These are phyloP conservation scores for Cyclotella baltica DNA, from an alignment of 108 stramenopile genomes.

Conservation along the genomic window DNA sequence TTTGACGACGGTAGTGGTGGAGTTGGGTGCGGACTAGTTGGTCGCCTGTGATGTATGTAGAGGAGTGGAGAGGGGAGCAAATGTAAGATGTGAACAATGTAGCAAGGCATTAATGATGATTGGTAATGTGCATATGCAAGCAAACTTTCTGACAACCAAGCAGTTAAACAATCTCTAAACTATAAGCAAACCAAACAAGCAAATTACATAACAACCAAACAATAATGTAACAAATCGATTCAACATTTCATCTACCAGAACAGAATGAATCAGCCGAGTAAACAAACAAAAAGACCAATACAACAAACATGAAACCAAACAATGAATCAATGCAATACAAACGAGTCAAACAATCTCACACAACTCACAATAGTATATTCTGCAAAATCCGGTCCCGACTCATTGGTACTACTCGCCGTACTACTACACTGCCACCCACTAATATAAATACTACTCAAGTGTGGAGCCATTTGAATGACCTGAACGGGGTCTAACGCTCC, in stretches of 20 bases:
- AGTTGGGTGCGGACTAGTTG: slow-evolving; percentile 94
- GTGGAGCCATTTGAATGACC: slow-evolving; percentile 94
- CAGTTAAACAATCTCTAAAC: too few species aligned
- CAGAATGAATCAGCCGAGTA: too few species aligned
- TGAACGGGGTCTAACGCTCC: slow-evolving; percentile 97
- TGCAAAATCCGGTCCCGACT: slow-evolving; percentile 96
- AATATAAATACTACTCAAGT: slow-evolving; percentile 90
- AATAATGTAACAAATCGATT: too few species aligned
- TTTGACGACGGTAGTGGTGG: slow-evolving; percentile 93
- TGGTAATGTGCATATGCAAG: too few species aligned
- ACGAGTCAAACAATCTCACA: slow-evolving; percentile 6
- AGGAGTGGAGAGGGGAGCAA: slow-evolving; percentile 11
- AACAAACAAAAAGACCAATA: too few species aligned
- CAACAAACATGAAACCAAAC: not conserved
- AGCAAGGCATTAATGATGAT: not conserved
- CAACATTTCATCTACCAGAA: too few species aligned
- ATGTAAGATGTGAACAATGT: not conserved
- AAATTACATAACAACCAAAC: too few species aligned
- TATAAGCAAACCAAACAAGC: too few species aligned
- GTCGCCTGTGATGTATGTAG: slow-evolving; percentile 65
- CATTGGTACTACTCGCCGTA: slow-evolving; percentile 93
- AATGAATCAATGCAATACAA: not conserved
- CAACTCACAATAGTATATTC: slow-evolving; percentile 71
- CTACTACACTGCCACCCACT: slow-evolving; percentile 95
- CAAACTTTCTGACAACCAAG: too few species aligned